phyloP scores from a whole-genome alignment of 2,329 filamentous ascomycete species.

The Emmonsiellopsis sp. region DNA sequence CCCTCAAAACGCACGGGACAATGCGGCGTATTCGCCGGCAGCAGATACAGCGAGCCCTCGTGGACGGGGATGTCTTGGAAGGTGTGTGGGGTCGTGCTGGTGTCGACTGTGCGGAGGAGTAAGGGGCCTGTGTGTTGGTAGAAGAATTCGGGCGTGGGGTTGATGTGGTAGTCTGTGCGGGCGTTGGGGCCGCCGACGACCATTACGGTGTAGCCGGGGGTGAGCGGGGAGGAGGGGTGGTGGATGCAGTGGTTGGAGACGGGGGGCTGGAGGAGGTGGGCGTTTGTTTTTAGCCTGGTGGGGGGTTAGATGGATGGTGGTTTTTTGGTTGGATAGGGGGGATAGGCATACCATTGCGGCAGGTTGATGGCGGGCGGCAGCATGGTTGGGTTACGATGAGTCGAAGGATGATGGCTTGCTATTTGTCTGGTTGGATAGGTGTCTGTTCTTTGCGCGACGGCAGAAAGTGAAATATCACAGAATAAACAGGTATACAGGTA shows the following conservation, averaged over 20 bases:
- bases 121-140: conserved; percentile 92
- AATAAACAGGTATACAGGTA: too few species aligned
- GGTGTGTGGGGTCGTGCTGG: conserved; percentile 37
- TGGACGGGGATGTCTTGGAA: conserved; percentile 84
- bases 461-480: too few species aligned
- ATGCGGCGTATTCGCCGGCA: conserved; percentile 91
- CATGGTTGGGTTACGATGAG: conserved; percentile 15
- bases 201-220: conserved; percentile 85
- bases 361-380: conserved; percentile 35
- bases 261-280: conserved; percentile 83
- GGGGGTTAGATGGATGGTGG: not conserved
- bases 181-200: conserved; percentile 95
- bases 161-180: conserved; percentile 97
- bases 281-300: conserved; percentile 77
- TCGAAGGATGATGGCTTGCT: not conserved
- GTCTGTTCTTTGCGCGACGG: not conserved
- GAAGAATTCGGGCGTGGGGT: conserved; percentile 93
- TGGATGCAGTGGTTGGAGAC: conserved; percentile 98
- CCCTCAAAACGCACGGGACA: conserved; percentile 89
- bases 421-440: not conserved
- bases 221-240: conserved; percentile 56
- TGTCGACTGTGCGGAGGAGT: conserved; percentile 84
- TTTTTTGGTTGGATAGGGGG: conserved; percentile 11
- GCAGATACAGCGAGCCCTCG: conserved; percentile 87
- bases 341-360: conserved; percentile 34